phyloP scores from a whole-genome alignment of 2,329 filamentous ascomycete species.

The Arthrobotrys musiformis region DNA sequence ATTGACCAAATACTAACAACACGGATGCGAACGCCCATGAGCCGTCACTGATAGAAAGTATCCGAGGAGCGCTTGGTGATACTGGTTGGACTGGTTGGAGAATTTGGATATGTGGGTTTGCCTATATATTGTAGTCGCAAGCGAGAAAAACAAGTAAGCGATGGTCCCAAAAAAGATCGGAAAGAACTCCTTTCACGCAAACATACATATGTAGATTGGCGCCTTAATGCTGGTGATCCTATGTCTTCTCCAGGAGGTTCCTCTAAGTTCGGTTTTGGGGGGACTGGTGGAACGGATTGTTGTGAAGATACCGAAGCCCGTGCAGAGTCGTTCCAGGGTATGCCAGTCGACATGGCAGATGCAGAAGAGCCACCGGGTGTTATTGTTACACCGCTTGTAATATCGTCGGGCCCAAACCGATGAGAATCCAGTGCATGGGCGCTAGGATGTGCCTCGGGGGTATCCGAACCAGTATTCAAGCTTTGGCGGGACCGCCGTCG shows the following conservation, averaged over 20 bases:
- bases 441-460: not conserved
- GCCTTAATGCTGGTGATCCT: constrained; percentile 8
- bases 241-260: constrained; percentile 4
- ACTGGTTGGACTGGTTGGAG: not conserved
- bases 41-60: constrained; percentile 57
- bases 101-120: constrained; percentile 5
- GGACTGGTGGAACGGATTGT: constrained; percentile 17
- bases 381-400: not conserved
- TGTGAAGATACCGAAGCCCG: constrained; percentile 38
- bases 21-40: constrained; percentile 58
- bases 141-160: not conserved
- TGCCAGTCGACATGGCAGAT: constrained; percentile 17
- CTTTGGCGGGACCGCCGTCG: constrained; percentile 43
- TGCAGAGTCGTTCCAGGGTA: constrained; percentile 16
- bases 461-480: not conserved
- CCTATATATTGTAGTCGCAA: constrained; percentile 1
- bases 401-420: not conserved
- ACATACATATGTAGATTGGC: constrained; percentile 43
- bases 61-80: constrained; percentile 57
- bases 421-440: not conserved
- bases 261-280: constrained; percentile 11
- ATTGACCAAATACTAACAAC: constrained; percentile 58
- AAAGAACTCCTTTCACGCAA: not conserved
- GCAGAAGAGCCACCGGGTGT: constrained; percentile 25
- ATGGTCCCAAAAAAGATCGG: not conserved